Percentiles rank a stretch among this genome's conserved stretches.
Conservation (phyloP, 768 basidiomycete species). For the Pisolithus albus region DNA sequence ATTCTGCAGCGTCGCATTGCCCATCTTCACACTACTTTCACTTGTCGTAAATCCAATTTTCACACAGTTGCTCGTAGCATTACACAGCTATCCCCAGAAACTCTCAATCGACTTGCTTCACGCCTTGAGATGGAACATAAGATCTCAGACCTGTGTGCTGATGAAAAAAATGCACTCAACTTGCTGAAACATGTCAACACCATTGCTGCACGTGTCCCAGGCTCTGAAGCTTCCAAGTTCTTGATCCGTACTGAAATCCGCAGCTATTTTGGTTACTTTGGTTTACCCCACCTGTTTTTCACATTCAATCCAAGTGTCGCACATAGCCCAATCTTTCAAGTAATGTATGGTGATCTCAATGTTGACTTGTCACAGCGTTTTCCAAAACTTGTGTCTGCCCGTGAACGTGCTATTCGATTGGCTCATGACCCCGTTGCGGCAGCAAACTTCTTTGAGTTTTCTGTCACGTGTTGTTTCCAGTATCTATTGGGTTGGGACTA, state of each 20-base stretch:
- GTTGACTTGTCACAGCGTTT: conserved; percentile 7
- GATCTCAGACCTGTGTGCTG: too few relatives aligned
- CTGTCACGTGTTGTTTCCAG: not conserved
- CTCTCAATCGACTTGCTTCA: too few relatives aligned
- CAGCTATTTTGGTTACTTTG: conserved; percentile 24
- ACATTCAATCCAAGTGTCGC: conserved; percentile 18
- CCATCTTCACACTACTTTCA: not conserved
- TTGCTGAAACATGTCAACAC: conserved; percentile 24
- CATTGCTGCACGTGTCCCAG: conserved; percentile 25
- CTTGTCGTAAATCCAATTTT: not conserved
- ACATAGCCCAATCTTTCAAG: conserved; percentile 27
- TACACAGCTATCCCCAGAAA: too few relatives aligned
- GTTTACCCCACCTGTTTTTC: conserved; percentile 22
- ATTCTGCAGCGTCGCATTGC: not conserved
- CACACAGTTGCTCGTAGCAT: too few relatives aligned
- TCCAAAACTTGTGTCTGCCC: conserved; percentile 12
- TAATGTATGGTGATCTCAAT: conserved; percentile 19
- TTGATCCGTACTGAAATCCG: conserved; percentile 17
- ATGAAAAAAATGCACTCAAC: conserved; percentile 8
- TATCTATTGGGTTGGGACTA: conserved; percentile 13
- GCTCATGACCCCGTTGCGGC: conserved; percentile 31
- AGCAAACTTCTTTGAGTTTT: conserved; percentile 25
- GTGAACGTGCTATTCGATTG: conserved; percentile 14
- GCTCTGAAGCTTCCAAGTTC: conserved; percentile 25
- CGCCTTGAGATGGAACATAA: too few relatives aligned